Evolutionary conservation across 192 early-diverging fungal genomes (phyloP), one percentile per base, ranked within the genome.

Genomic region (Coemansia sp.): DNA sequence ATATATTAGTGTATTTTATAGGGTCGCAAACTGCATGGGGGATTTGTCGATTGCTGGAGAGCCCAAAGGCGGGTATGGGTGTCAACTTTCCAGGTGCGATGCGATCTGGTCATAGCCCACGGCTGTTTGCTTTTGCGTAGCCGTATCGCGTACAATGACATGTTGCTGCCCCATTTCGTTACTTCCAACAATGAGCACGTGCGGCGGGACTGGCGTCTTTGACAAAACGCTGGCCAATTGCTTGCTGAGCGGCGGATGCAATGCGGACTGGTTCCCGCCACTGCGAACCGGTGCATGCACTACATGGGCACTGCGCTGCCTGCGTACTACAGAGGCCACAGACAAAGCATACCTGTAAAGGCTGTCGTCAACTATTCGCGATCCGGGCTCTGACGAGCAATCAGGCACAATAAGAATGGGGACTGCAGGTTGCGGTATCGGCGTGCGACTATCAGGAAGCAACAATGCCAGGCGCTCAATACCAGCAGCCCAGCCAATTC

Each of bases 401-500:
- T 76, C 74, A 0, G 74, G 79, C 7, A 76, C 46, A 7, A 73
- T 65, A 31, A 82, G 58, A 4, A 82, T 26, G 0, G 79, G 79
- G 6, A 76, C 45, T 8, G 73, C 64, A 7, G 63, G 34, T 7
- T 16, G 20, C 3, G 36, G 46, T 14, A 8, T 4, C 8, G 62
- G 51, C 2, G 76, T n/a, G 9, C 45, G 33, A 0, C 1, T 1
- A 37, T 70, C 64, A 11, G 56, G 34, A 5, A 87, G 35, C 18
- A 87, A 48, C 13, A 86, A 45, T 24, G 87, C 73, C 37, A 90
- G 65, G 45, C 87, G 68, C 35, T 90, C 87, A 11, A 88, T 71
- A n/a, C 87, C 88, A 20, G 87, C 83, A n/a, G 82, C 88, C 88
- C 88, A 89, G 5, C 85, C 83, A 43, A 71, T 76, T 8, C 85